phyloP scores from a whole-genome alignment of 192 early-diverging fungal genomes.

The Backusella morwellensis region DNA sequence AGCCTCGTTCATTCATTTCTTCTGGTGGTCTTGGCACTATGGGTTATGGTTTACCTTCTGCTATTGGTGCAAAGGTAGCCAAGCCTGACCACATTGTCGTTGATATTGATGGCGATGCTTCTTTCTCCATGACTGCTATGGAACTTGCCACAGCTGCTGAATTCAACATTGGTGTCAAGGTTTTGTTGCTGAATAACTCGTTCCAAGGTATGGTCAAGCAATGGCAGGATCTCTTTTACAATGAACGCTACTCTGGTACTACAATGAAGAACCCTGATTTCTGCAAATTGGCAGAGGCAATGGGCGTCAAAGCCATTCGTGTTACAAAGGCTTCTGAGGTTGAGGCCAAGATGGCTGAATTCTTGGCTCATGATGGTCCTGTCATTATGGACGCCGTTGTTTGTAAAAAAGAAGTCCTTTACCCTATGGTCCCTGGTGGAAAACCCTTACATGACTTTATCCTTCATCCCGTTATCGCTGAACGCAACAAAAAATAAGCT shows the following conservation, averaged over 20 bases:
- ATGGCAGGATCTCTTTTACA: constrained; percentile 97
- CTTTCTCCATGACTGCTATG: constrained; percentile 98
- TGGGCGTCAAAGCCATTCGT: constrained; percentile 88
- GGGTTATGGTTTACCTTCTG: constrained; percentile 95
- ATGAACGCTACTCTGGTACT: constrained; percentile 93
- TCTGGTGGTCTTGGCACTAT: constrained; percentile 99
- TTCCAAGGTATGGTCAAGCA: constrained; percentile 99
- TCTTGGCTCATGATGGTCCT: constrained; percentile 82
- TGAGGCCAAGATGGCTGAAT: constrained; percentile 83
- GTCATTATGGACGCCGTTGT: constrained; percentile 91
- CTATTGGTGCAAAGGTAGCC: constrained; percentile 97
- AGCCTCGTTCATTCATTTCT: constrained; percentile 86
- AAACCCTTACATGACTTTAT: constrained; percentile 92
- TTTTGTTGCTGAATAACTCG: constrained; percentile 95
- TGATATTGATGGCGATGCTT: constrained; percentile 98
- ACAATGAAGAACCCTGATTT: constrained; percentile 97
- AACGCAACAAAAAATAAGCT: constrained; percentile 12
- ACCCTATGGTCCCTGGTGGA: constrained; percentile 97
- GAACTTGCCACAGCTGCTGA: constrained; percentile 97
- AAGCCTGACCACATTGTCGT: constrained; percentile 92
- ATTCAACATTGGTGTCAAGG: constrained; percentile 97
- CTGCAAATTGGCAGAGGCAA: constrained; percentile 94
- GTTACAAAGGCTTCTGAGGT: constrained; percentile 83
- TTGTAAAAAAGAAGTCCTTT: constrained; percentile 91
- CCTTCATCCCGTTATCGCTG: constrained; percentile 38